Percentiles rank a stretch among this genome's conserved stretches.
Evolutionary conservation across 345 rosid genomes (phyloP).

Genomic region (Euphorbia peplus): DNA sequence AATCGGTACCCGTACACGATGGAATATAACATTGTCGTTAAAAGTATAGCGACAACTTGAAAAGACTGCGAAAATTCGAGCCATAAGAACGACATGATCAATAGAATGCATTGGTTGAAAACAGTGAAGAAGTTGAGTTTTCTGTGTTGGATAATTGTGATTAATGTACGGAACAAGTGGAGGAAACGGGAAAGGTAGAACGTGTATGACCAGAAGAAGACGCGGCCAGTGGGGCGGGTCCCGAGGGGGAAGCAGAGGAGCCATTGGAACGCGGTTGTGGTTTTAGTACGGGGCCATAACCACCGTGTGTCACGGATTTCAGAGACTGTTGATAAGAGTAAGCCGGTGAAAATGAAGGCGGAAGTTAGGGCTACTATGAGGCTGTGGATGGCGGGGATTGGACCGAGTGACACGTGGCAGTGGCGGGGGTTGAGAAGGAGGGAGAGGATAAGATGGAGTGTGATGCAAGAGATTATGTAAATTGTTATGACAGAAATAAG

Average conservation of each 20-base stretch:
- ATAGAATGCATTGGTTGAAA: constrained; percentile 52
- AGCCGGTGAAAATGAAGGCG: constrained; percentile 17
- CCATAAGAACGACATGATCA: constrained; percentile 74
- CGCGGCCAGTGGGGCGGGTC: constrained; percentile 85
- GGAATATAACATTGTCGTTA: constrained; percentile 59
- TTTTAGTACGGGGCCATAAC: constrained; percentile 22
- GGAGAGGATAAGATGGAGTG: constrained; percentile 20
- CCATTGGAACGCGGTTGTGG: constrained; percentile 45
- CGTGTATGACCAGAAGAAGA: constrained; percentile 91
- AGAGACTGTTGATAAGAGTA: constrained; percentile 19
- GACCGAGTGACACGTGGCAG: constrained; percentile 19
- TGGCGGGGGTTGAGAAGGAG: constrained; percentile 21
- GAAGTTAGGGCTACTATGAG: constrained; percentile 13
- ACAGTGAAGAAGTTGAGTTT: constrained; percentile 54
- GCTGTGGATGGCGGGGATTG: constrained; percentile 28
- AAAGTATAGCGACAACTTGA: constrained; percentile 69
- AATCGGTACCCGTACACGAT: constrained; percentile 58
- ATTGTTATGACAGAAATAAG: constrained; percentile 53
- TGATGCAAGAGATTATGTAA: constrained; percentile 38
- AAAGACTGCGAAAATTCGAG: constrained; percentile 86
- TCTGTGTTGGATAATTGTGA: constrained; percentile 51
- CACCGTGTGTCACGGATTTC: constrained; percentile 30
- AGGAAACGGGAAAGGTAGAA: constrained; percentile 80
- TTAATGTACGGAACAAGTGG: constrained; percentile 64
- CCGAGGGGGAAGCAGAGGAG: constrained; percentile 91